phyloP scores from a whole-genome alignment of 2,329 filamentous ascomycete species.

The Pseudovirgaria hyperparasitica region DNA sequence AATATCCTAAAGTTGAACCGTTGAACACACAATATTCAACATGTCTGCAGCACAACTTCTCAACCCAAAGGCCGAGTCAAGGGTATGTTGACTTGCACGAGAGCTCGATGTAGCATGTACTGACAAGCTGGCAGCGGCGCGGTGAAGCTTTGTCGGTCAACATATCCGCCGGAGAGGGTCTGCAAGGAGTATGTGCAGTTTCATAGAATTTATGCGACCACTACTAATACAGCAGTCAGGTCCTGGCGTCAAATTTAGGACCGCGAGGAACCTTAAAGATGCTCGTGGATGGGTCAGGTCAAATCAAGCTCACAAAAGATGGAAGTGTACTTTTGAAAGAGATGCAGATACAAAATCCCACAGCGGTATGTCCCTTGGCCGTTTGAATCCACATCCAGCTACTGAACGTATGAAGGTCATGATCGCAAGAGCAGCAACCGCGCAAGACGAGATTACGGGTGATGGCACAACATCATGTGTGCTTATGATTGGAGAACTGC shows the following conservation, averaged over 20 bases:
- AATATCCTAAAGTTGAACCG: no score
- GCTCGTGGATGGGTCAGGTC: constrained; percentile 50
- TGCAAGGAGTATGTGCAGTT: constrained; percentile 37
- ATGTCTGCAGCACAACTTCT: constrained; percentile 98
- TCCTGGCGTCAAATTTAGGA: constrained; percentile 90
- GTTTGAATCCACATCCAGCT: constrained; percentile 2
- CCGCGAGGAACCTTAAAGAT: constrained; percentile 94
- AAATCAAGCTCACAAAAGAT: constrained; percentile 99
- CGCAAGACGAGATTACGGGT: constrained; percentile 95
- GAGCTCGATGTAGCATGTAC: constrained; percentile 17
- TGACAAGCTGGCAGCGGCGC: constrained; percentile 57
- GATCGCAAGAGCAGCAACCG: constrained; percentile 74
- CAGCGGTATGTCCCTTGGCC: constrained; percentile 50
- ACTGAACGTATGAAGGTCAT: constrained; percentile 36
- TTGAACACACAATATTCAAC: constrained; percentile 13
- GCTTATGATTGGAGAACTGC: constrained; percentile 82
- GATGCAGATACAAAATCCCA: constrained; percentile 96
- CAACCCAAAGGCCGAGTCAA: constrained; percentile 96
- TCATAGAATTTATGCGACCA: not conserved
- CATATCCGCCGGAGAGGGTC: constrained; percentile 87
- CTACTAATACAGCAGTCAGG: constrained; percentile 47
- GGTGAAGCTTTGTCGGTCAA: constrained; percentile 95
- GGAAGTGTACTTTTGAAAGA: constrained; percentile 71
- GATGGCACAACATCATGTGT: constrained; percentile 97
- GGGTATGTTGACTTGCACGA: constrained; percentile 46